phyloP scores from a whole-genome alignment of 495 filamentous ascomycete species.

The Amphirosellinia nigrospora region DNA sequence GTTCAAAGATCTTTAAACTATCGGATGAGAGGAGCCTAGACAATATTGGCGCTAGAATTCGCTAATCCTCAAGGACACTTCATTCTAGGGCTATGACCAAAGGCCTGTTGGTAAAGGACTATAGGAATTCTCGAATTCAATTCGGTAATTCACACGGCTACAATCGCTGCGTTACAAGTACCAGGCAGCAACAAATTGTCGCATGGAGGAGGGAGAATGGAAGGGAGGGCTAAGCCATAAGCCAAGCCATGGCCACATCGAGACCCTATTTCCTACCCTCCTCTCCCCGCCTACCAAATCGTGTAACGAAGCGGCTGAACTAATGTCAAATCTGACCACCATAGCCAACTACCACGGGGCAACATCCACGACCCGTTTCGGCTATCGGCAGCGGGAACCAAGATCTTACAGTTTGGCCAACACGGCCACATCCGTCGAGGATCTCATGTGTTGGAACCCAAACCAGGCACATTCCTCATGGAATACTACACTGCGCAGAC shows the following conservation, averaged over 20 bases:
- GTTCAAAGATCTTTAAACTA: not conserved
- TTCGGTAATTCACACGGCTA: conserved; percentile 12
- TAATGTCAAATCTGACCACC: conserved; percentile 7
- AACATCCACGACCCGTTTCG: conserved; percentile 3
- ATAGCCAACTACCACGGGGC: not conserved
- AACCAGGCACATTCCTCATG: conserved; percentile 5
- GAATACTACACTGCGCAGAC: not conserved
- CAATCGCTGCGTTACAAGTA: not conserved
- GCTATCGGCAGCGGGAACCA: conserved; percentile 15
- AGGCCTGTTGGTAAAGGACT: not conserved
- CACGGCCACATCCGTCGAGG: conserved; percentile 10
- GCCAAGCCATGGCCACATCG: not conserved
- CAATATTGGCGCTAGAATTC: not conserved
- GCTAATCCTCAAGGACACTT: conserved; percentile 11
- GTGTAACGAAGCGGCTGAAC: conserved; percentile 11
- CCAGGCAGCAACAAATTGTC: conserved; percentile 13
- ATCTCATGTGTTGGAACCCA: conserved; percentile 1
- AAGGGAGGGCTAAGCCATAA: not conserved
- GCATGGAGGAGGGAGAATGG: too few relatives aligned
- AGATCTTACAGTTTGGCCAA: not conserved
- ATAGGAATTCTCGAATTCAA: not conserved
- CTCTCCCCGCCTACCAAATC: not conserved
- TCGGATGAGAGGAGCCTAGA: not conserved
- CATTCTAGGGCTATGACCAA: not conserved
- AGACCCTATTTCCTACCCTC: conserved; percentile 6